phyloP scores from a whole-genome alignment of 208 protist species.

The Trypanosomatidae sp. region DNA sequence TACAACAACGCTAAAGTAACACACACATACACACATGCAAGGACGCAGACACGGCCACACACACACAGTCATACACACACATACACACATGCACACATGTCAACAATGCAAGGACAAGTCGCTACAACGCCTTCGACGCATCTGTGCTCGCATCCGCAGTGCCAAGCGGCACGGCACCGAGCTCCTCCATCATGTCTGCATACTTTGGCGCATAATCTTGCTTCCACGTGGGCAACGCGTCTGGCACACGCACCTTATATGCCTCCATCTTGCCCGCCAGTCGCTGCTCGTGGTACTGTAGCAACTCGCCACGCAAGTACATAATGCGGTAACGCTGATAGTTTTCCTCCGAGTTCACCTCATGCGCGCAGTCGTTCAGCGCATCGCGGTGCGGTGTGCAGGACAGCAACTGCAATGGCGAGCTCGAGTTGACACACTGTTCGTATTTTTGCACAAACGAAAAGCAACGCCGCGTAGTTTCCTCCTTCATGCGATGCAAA shows the following conservation, averaged over 20 bases:
- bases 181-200: slow-evolving; percentile 70
- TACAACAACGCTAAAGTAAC: too few relatives aligned
- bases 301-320: slow-evolving; percentile 75
- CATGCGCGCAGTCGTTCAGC: slow-evolving; percentile 71
- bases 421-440: slow-evolving; percentile 48
- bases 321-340: slow-evolving; percentile 72
- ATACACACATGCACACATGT: too few relatives aligned
- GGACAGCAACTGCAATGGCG: slow-evolving; percentile 37
- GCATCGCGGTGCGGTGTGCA: slow-evolving; percentile 75
- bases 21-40: too few relatives aligned
- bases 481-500: slow-evolving; percentile 78
- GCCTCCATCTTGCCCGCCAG: slow-evolving; percentile 59
- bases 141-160: slow-evolving; percentile 1
- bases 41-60: too few relatives aligned
- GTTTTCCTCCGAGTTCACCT: slow-evolving; percentile 74
- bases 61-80: too few relatives aligned
- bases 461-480: slow-evolving; percentile 69
- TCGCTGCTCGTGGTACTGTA: slow-evolving; percentile 56
- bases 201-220: slow-evolving; percentile 77
- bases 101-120: too few relatives aligned
- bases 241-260: slow-evolving; percentile 55
- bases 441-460: slow-evolving; percentile 64
- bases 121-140: not conserved
- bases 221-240: slow-evolving; percentile 62
- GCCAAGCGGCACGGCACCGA: slow-evolving; percentile 9